phyloP scores from a whole-genome alignment of 345 rosid species.

The Euphorbia tirucalli region DNA sequence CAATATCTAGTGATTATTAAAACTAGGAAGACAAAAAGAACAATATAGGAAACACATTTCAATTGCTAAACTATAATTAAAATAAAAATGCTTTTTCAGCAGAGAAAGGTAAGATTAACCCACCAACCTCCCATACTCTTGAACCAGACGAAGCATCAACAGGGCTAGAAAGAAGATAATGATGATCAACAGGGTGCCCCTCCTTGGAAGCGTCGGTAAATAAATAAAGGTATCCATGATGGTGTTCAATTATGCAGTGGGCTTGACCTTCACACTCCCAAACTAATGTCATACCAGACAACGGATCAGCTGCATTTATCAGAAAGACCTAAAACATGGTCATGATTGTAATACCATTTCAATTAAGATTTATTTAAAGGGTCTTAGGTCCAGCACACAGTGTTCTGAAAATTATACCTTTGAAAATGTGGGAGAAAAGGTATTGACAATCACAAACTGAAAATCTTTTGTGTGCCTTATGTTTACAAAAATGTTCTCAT shows the following conservation, averaged over 20 bases:
- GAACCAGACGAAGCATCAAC: constrained; percentile 46
- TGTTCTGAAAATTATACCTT: constrained; percentile 47
- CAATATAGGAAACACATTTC: neutral
- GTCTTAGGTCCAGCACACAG: constrained; percentile 9
- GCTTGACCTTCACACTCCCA: constrained; percentile 85
- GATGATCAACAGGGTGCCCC: constrained; percentile 57
- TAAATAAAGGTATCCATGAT: constrained; percentile 71
- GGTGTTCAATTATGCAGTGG: constrained; percentile 92
- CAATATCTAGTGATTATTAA: neutral
- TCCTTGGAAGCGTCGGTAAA: constrained; percentile 78
- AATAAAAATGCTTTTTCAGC: neutral
- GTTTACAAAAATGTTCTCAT: constrained; percentile 62
- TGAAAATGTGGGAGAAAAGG: constrained; percentile 66
- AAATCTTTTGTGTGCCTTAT: constrained; percentile 84
- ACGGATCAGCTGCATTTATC: constrained; percentile 88
- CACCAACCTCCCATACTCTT: constrained; percentile 79
- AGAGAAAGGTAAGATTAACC: constrained; percentile 12
- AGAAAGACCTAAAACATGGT: constrained; percentile 83
- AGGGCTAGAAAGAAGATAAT: constrained; percentile 73
- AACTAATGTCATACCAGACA: constrained; percentile 64
- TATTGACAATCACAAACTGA: constrained; percentile 61
- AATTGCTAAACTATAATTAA: neutral
- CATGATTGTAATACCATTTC: constrained; percentile 20
- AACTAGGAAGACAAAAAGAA: constrained; percentile 5
- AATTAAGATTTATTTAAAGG: constrained; percentile 10